Evolutionary conservation across 2,329 filamentous ascomycete genomes (phyloP).

Genomic region (Moelleriella libera): DNA sequence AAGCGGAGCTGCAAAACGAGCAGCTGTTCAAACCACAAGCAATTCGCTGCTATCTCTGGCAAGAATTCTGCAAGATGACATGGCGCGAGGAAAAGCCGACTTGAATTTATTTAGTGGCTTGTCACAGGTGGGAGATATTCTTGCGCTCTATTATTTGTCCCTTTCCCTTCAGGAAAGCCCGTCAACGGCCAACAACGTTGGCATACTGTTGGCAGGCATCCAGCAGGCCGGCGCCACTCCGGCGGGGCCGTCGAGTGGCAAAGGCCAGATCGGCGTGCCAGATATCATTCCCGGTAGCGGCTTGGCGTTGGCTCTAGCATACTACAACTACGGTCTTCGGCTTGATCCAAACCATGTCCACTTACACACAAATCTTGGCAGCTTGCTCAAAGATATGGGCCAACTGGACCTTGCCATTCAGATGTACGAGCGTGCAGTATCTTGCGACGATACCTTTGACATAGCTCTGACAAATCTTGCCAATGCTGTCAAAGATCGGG

Average conservation of each 20-base stretch:
- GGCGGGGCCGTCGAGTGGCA: constrained; percentile 4
- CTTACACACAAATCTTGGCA: constrained; percentile 91
- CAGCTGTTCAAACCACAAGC: constrained; percentile 83
- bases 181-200: constrained; percentile 95
- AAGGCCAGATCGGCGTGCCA: constrained; percentile 38
- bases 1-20: constrained; percentile 57
- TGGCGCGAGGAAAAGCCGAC: constrained; percentile 56
- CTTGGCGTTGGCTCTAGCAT: constrained; percentile 73
- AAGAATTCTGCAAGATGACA: constrained; percentile 94
- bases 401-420: constrained; percentile 82
- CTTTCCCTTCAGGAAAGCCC: constrained; percentile 89
- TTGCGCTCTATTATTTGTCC: constrained; percentile 90
- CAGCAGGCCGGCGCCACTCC: constrained; percentile 45
- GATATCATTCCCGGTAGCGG: constrained; percentile 79
- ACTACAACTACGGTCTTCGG: constrained; percentile 87
- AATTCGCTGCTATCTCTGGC: constrained; percentile 89
- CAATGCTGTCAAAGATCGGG: constrained; percentile 95
- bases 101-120: constrained; percentile 43
- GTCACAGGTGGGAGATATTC: constrained; percentile 76
- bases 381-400: constrained; percentile 88
- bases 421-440: constrained; percentile 94
- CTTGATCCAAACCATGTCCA: constrained; percentile 86
- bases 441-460: constrained; percentile 87
- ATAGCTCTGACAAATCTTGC: constrained; percentile 93
- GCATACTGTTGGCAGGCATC: constrained; percentile 88